Percentiles rank a stretch among this genome's conserved stretches.
phyloP scores from a whole-genome alignment of 352 stramenopile genomes.

The Pythium monospermum region DNA sequence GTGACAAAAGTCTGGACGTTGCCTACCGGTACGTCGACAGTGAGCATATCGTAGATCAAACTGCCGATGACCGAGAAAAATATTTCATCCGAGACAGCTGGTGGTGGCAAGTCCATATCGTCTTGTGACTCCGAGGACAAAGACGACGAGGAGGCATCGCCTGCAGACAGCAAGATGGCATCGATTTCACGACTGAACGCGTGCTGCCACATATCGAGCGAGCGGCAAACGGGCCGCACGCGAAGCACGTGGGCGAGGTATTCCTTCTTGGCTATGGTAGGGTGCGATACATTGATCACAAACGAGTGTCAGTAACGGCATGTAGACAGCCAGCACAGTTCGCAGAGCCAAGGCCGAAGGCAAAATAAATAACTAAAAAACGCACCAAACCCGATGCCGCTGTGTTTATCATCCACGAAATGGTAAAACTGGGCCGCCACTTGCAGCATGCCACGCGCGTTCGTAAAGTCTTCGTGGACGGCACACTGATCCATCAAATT shows the following conservation, averaged over 20 bases:
- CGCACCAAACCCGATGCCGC: conserved; percentile 66
- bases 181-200: conserved; percentile 78
- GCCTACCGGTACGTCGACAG: conserved; percentile 59
- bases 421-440: conserved; percentile 79
- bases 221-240: conserved; percentile 62
- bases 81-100: conserved; percentile 49
- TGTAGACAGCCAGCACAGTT: neutral
- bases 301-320: neutral
- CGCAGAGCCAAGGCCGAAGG: too few relatives aligned
- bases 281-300: too few relatives aligned
- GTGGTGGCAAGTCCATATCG: neutral
- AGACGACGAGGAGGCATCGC: neutral
- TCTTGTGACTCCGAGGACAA: neutral
- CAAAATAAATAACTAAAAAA: neutral
- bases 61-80: conserved; percentile 83
- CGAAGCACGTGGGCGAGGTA: conserved; percentile 66
- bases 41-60: conserved; percentile 85
- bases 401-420: conserved; percentile 72
- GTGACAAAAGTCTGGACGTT: conserved; percentile 76
- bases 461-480: conserved; percentile 76
- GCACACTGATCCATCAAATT: conserved; percentile 70
- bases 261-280: conserved; percentile 79
- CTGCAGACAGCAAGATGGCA: conserved; percentile 28
- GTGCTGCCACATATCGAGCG: conserved; percentile 83
- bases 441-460: conserved; percentile 72